Conservation (phyloP, 805 yeast genomes). For the Spathaspora gorwiae region DNA sequence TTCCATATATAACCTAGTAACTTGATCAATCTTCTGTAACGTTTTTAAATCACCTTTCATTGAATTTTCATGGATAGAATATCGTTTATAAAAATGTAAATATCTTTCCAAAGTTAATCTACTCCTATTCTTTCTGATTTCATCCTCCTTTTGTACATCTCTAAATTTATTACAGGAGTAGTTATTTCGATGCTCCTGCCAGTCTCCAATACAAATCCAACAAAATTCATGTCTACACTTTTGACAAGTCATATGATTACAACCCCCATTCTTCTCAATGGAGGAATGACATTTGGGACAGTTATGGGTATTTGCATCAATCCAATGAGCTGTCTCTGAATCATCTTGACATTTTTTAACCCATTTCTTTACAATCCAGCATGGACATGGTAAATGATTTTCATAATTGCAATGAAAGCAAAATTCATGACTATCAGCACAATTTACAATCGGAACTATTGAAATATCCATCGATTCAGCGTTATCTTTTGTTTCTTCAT, state of each 20-base stretch:
- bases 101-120: constrained; percentile 57
- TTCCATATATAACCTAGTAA: constrained; percentile 64
- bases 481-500: constrained; percentile 14
- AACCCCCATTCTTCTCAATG: constrained; percentile 94
- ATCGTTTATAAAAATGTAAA: constrained; percentile 70
- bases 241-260: constrained; percentile 91
- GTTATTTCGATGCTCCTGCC: constrained; percentile 64
- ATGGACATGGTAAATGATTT: constrained; percentile 83
- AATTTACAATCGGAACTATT: constrained; percentile 62
- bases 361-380: constrained; percentile 69
- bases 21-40: constrained; percentile 56
- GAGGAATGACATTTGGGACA: constrained; percentile 79
- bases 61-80: constrained; percentile 71
- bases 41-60: constrained; percentile 66
- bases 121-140: constrained; percentile 38
- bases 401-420: constrained; percentile 74
- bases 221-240: constrained; percentile 80
- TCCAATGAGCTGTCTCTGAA: constrained; percentile 85
- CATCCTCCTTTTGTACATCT: constrained; percentile 32
- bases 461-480: constrained; percentile 8
- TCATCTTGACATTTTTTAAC: constrained; percentile 76
- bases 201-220: constrained; percentile 82
- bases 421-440: constrained; percentile 64
- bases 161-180: constrained; percentile 62
- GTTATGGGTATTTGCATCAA: constrained; percentile 72